Conservation (phyloP, 306 rosid genomes). For the Vigna reflexopilosa region DNA sequence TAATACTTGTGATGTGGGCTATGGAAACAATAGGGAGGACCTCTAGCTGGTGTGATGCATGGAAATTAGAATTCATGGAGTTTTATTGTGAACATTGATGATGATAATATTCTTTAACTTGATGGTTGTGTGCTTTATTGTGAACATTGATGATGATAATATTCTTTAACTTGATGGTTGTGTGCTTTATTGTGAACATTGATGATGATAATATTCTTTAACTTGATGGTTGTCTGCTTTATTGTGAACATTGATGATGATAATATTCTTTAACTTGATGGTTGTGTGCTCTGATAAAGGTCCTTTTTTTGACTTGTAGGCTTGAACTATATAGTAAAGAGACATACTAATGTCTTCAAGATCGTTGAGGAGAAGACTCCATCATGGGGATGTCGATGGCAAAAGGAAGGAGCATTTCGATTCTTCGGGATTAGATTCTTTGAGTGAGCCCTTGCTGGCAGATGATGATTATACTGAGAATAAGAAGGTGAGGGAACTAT, state of each 20-base stretch:
- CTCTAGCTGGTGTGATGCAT: slow-evolving; percentile 17
- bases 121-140: slow-evolving; percentile 39
- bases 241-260: slow-evolving; percentile 3
- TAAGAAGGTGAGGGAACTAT: slow-evolving; percentile 56
- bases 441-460: slow-evolving; percentile 73
- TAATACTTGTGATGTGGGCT: slow-evolving; percentile 16
- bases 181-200: slow-evolving; percentile 20
- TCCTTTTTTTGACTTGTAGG: slow-evolving; percentile 49
- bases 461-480: slow-evolving; percentile 50
- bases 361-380: slow-evolving; percentile 85
- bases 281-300: slow-evolving; percentile 30
- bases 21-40: neutral
- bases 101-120: slow-evolving; percentile 25
- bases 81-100: slow-evolving; percentile 35
- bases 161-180: slow-evolving; percentile 26
- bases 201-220: slow-evolving; percentile 25
- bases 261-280: slow-evolving; percentile 32
- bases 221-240: slow-evolving; percentile 4
- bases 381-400: slow-evolving; percentile 85
- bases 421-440: slow-evolving; percentile 58
- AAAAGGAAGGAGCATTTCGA: slow-evolving; percentile 63
- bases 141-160: slow-evolving; percentile 25
- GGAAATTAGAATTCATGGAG: slow-evolving; percentile 18
- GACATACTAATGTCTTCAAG: slow-evolving; percentile 61
- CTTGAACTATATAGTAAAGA: slow-evolving; percentile 19